Evolutionary conservation across 2,329 filamentous ascomycete species (phyloP).

Genomic region (Aspergillus fischeri): DNA sequence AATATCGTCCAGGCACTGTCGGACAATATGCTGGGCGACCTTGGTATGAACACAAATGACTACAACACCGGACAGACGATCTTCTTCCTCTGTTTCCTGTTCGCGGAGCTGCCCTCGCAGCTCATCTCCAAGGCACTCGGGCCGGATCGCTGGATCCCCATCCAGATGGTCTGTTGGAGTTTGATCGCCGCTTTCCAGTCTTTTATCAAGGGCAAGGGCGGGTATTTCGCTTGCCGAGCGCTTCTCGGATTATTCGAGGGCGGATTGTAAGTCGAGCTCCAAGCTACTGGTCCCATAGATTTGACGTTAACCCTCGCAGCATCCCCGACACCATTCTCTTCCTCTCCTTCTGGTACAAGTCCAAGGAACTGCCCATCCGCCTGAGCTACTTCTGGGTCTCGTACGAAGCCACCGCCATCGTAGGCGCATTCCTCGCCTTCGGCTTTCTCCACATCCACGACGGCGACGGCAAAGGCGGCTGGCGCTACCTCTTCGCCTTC

Average conservation of each 20-base stretch:
- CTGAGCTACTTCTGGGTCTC: constrained; percentile 69
- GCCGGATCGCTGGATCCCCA: constrained; percentile 58
- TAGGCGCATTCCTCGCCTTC: constrained; percentile 46
- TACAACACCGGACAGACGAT: constrained; percentile 43
- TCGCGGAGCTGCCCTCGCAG: constrained; percentile 58
- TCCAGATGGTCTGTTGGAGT: constrained; percentile 56
- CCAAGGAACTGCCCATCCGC: constrained; percentile 63
- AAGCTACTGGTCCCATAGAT: constrained; percentile 21
- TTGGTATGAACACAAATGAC: constrained; percentile 47
- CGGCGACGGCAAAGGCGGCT: constrained; percentile 36
- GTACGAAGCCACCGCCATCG: constrained; percentile 47
- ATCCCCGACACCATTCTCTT: constrained; percentile 50
- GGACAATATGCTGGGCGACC: constrained; percentile 54
- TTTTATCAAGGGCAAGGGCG: constrained; percentile 44
- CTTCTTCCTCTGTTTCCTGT: constrained; percentile 33
- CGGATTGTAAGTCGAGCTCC: constrained; percentile 54
- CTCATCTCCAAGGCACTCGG: constrained; percentile 57
- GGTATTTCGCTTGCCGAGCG: constrained; percentile 42
- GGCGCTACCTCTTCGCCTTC: constrained; percentile 41
- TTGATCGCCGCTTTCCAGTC: constrained; percentile 51
- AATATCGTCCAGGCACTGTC: constrained; percentile 60
- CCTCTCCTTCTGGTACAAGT: constrained; percentile 72
- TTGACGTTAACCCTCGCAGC: constrained; percentile 16
- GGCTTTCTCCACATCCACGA: constrained; percentile 39
- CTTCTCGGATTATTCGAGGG: constrained; percentile 50